Evolutionary conservation across 345 rosid species (phyloP).

Genomic region (Populus nigra): DNA sequence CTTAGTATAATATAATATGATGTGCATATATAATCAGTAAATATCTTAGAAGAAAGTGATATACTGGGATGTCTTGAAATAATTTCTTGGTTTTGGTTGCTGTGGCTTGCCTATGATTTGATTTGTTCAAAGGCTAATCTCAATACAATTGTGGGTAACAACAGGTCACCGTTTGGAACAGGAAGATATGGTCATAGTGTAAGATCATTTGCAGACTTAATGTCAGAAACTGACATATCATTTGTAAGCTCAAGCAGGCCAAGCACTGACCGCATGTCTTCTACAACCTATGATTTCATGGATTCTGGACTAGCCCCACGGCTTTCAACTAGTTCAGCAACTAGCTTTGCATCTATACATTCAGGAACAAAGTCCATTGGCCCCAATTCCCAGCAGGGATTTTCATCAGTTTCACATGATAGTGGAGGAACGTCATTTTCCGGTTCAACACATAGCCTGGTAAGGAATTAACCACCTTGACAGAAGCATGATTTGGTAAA

Average conservation of each 20-base stretch:
- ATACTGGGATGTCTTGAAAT: too few species aligned
- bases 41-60: too few species aligned
- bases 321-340: constrained; percentile 55
- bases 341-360: constrained; percentile 56
- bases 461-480: constrained; percentile 13
- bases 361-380: constrained; percentile 47
- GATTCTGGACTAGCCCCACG: constrained; percentile 46
- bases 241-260: constrained; percentile 81
- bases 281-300: constrained; percentile 43
- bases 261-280: constrained; percentile 53
- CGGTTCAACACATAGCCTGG: constrained; percentile 55
- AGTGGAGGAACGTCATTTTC: constrained; percentile 57
- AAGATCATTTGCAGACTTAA: constrained; percentile 41
- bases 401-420: constrained; percentile 56
- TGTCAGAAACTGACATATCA: constrained; percentile 66
- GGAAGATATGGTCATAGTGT: constrained; percentile 16
- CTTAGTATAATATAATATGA: neutral
- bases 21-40: neutral
- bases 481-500: neutral
- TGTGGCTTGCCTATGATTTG: too few species aligned
- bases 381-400: constrained; percentile 37
- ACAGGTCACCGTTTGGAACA: constrained; percentile 57
- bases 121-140: neutral
- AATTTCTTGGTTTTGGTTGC: too few species aligned
- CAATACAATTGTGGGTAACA: neutral